A percentile compares a stretch with the other conserved stretches of the same genome.
These are phyloP conservation scores for Geranomyces variabilis DNA, from an alignment of 192 early-diverging fungal genomes.

Conservation along the genomic window DNA sequence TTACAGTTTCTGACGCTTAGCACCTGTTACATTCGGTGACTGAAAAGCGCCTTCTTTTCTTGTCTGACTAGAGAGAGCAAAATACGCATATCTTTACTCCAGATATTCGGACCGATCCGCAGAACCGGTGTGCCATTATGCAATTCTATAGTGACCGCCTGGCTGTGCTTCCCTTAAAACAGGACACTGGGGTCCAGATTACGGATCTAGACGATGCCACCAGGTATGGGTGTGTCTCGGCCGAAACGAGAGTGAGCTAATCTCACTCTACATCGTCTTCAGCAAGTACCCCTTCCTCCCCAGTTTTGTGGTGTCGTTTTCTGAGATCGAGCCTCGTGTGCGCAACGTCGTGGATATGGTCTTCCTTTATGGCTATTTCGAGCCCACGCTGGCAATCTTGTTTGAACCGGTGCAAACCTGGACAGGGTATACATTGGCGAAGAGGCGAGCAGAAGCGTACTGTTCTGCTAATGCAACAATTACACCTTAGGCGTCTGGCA, in stretches of 20 bases:
- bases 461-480: background rate
- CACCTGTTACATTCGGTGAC: background rate
- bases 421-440: conserved; percentile 67
- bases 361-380: conserved; percentile 89
- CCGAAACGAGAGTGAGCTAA: background rate
- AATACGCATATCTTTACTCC: conserved; percentile 67
- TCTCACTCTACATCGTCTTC: background rate
- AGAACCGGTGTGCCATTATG: conserved; percentile 84
- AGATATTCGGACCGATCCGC: conserved; percentile 77
- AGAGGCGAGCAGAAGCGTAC: background rate
- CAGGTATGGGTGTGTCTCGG: conserved; percentile 41
- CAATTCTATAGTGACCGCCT: conserved; percentile 87
- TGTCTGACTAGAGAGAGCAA: conserved; percentile 60
- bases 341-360: conserved; percentile 85
- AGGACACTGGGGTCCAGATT: conserved; percentile 45
- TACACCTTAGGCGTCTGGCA: conserved; percentile 56
- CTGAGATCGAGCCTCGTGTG: conserved; percentile 54
- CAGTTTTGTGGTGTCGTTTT: conserved; percentile 44
- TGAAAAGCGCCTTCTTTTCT: too few relatives aligned
- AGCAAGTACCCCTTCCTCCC: conserved; percentile 52
- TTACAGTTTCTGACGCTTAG: too few relatives aligned
- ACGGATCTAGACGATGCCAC: conserved; percentile 60
- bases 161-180: conserved; percentile 84
- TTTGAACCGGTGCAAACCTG: conserved; percentile 86
- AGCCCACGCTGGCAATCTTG: conserved; percentile 92